Evolutionary conservation across 1,284 basidiomycete genomes (phyloP).

Genomic region (Cryptococcus floricola): DNA sequence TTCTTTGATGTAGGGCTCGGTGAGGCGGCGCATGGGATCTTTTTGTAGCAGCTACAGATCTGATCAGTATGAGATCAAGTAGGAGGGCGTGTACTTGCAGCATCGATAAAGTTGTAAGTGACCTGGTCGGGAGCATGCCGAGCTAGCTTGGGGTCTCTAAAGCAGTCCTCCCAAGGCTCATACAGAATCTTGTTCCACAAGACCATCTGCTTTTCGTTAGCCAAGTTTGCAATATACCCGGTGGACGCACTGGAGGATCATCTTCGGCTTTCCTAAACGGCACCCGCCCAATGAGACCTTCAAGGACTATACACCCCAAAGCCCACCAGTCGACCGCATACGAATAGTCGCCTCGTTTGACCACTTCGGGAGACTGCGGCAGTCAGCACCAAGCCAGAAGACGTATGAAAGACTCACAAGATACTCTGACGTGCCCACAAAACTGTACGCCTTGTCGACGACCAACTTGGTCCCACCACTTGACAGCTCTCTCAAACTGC

Average conservation of each 20-base stretch:
- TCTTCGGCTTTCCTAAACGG: slow-evolving; percentile 56
- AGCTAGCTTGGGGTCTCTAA: slow-evolving; percentile 73
- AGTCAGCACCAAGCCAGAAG: slow-evolving; percentile 2
- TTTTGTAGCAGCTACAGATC: slow-evolving; percentile 75
- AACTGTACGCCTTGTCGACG: slow-evolving; percentile 29
- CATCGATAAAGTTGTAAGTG: slow-evolving; percentile 90
- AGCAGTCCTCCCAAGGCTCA: slow-evolving; percentile 40
- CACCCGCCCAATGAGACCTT: slow-evolving; percentile 60
- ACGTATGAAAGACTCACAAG: slow-evolving; percentile 53
- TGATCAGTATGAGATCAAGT: slow-evolving; percentile 52
- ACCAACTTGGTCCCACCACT: slow-evolving; percentile 17
- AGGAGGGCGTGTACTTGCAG: slow-evolving; percentile 56
- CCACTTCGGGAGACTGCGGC: slow-evolving; percentile 74
- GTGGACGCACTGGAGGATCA: slow-evolving; percentile 24
- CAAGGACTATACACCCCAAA: slow-evolving; percentile 93
- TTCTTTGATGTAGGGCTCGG: slow-evolving; percentile 76
- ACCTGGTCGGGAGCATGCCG: slow-evolving; percentile 86
- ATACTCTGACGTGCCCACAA: slow-evolving; percentile 75
- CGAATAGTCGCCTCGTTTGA: slow-evolving; percentile 82
- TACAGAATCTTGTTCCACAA: slow-evolving; percentile 30
- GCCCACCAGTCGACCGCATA: slow-evolving; percentile 99
- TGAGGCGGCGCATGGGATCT: slow-evolving; percentile 83
- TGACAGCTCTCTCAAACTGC: slow-evolving; percentile 16
- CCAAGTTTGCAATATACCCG: neutral
- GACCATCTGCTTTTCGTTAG: slow-evolving; percentile 13